Evolutionary conservation across 306 rosid genomes (phyloP).

Genomic region (Castanea crenata): DNA sequence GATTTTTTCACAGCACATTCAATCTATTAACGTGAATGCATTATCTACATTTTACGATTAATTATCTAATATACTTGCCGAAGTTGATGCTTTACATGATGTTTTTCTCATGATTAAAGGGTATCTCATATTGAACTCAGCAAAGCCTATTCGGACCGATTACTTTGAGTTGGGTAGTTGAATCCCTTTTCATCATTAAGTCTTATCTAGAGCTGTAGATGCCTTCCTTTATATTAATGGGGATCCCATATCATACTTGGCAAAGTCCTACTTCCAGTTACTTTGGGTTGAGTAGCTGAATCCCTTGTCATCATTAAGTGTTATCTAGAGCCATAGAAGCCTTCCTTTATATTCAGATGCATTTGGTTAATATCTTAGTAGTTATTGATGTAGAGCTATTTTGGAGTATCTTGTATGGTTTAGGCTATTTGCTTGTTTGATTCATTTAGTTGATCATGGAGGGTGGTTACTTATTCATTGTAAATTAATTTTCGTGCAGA

Average conservation of each 20-base stretch:
- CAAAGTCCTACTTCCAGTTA: neutral
- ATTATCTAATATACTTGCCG: neutral
- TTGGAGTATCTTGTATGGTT: neutral
- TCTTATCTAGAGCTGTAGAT: neutral
- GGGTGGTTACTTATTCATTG: neutral
- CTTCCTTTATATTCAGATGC: neutral
- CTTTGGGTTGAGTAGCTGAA: neutral
- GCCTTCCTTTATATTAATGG: neutral
- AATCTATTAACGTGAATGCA: neutral
- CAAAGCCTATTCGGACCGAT: neutral
- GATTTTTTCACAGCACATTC: neutral
- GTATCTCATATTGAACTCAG: neutral
- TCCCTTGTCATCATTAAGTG: neutral
- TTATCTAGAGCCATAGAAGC: neutral
- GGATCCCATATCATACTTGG: neutral
- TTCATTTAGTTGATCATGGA: neutral
- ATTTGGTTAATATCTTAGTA: neutral
- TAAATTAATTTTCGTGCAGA: neutral
- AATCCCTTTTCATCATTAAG: neutral
- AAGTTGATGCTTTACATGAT: neutral
- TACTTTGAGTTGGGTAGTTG: neutral
- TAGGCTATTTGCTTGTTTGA: neutral
- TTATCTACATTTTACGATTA: neutral
- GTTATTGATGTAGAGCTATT: neutral
- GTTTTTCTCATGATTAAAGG: neutral